These are phyloP conservation scores for Coemansia sp. DNA, from an alignment of 192 early-diverging fungal genomes.

Conservation along the genomic window DNA sequence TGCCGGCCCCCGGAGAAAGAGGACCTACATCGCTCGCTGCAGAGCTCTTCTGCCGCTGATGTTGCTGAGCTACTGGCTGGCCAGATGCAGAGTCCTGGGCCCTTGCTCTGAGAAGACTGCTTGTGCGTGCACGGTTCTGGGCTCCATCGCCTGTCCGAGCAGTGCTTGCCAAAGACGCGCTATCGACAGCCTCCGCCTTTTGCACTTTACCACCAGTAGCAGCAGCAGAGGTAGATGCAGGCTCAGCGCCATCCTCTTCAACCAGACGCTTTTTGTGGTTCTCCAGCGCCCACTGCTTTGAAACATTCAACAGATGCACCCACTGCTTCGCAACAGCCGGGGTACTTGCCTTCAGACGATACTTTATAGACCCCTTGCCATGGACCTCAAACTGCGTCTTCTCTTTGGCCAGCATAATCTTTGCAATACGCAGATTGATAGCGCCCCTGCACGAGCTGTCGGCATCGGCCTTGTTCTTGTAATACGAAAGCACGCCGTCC, in stretches of 20 bases:
- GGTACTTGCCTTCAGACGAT: slow-evolving; percentile 66
- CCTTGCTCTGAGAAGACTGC: slow-evolving; percentile 30
- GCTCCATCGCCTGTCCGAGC: not conserved
- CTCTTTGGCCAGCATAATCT: slow-evolving; percentile 66
- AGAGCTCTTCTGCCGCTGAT: not conserved
- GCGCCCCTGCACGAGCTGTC: slow-evolving; percentile 76
- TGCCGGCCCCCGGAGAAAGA: not conserved
- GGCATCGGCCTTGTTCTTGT: slow-evolving; percentile 75
- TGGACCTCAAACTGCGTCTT: slow-evolving; percentile 75
- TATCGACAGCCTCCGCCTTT: not conserved
- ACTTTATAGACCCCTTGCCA: slow-evolving; percentile 74
- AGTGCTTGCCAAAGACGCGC: slow-evolving; percentile 2
- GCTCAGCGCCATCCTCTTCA: slow-evolving; percentile 6
- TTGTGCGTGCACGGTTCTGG: slow-evolving; percentile 27
- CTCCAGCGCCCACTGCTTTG: slow-evolving; percentile 68
- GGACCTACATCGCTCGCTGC: not conserved
- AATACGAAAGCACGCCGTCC: slow-evolving; percentile 78
- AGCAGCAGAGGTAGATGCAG: not conserved
- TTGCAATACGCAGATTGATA: slow-evolving; percentile 72
- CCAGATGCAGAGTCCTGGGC: slow-evolving; percentile 15
- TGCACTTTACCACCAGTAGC: not conserved
- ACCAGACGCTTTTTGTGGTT: slow-evolving; percentile 19
- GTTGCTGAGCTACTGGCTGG: slow-evolving; percentile 15
- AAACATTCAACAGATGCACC: slow-evolving; percentile 76
- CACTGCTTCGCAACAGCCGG: slow-evolving; percentile 78